Percentiles rank a stretch among this genome's conserved stretches.
Conservation (phyloP, 1,139 yeast genomes). For the Nematodospora anomalae region DNA sequence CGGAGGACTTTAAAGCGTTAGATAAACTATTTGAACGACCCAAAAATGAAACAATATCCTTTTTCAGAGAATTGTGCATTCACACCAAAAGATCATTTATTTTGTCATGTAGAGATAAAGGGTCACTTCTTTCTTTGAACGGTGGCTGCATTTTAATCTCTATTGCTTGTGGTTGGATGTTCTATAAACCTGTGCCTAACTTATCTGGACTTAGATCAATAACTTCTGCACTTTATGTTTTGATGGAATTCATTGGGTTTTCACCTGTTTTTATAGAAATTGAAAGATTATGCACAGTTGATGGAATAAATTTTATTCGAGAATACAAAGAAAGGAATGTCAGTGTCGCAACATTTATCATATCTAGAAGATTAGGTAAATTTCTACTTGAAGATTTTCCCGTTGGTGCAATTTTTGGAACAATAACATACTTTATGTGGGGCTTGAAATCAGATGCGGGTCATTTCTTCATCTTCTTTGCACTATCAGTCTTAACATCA, state of each 20-base stretch:
- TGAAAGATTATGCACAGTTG: slow-evolving; percentile 63
- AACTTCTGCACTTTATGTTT: slow-evolving; percentile 59
- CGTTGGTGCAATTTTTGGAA: slow-evolving; percentile 54
- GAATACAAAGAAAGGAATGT: slow-evolving; percentile 67
- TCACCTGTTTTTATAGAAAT: slow-evolving; percentile 64
- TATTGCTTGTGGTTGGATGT: slow-evolving; percentile 66
- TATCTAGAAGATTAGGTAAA: slow-evolving; percentile 63
- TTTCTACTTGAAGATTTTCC: slow-evolving; percentile 64
- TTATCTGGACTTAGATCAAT: slow-evolving; percentile 63
- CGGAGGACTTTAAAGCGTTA: slow-evolving; percentile 18
- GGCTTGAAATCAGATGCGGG: slow-evolving; percentile 47
- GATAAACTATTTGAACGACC: slow-evolving; percentile 21
- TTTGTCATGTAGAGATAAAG: slow-evolving; percentile 55
- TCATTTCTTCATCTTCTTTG: slow-evolving; percentile 58
- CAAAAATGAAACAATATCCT: slow-evolving; percentile 25
- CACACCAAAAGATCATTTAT: slow-evolving; percentile 52
- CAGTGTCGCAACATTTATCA: slow-evolving; percentile 59
- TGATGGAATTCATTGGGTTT: slow-evolving; percentile 63
- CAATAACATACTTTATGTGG: slow-evolving; percentile 68
- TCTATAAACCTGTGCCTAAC: slow-evolving; percentile 56
- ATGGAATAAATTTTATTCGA: slow-evolving; percentile 63
- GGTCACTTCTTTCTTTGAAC: slow-evolving; percentile 51
- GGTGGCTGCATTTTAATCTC: slow-evolving; percentile 59
- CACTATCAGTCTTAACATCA: slow-evolving; percentile 53
- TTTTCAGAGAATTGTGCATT: slow-evolving; percentile 47